Evolutionary conservation across 805 yeast genomes (phyloP).

Genomic region (Metschnikowia lachancei): DNA sequence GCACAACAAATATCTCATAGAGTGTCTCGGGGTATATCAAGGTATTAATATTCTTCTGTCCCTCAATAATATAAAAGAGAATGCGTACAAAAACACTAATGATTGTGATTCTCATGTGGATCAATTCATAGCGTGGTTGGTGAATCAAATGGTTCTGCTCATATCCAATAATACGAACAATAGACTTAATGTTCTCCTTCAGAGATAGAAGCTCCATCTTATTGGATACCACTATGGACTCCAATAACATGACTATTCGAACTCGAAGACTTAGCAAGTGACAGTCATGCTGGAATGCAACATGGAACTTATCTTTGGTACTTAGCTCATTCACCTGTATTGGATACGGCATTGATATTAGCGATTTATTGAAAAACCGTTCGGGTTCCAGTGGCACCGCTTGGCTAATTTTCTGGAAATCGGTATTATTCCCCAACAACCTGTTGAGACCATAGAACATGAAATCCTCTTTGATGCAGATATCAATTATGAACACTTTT

Average conservation of each 20-base stretch:
- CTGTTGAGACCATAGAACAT: constrained; percentile 55
- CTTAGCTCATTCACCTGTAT: constrained; percentile 4
- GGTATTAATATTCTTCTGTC: constrained; percentile 28
- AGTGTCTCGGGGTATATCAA: constrained; percentile 41
- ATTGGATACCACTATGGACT: constrained; percentile 37
- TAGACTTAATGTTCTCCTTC: constrained; percentile 38
- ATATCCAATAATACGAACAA: constrained; percentile 43
- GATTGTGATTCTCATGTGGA: constrained; percentile 37
- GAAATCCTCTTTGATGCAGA: constrained; percentile 40
- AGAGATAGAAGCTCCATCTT: constrained; percentile 30
- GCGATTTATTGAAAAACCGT: constrained; percentile 4
- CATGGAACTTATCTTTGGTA: constrained; percentile 13
- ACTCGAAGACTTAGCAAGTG: constrained; percentile 45
- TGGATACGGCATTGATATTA: constrained; percentile 16
- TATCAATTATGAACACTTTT: constrained; percentile 40
- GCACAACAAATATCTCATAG: constrained; percentile 47
- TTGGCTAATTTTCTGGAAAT: constrained; percentile 40
- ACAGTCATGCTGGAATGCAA: constrained; percentile 39
- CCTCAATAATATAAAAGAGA: constrained; percentile 38
- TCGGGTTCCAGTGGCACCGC: constrained; percentile 34
- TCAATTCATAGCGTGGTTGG: constrained; percentile 43
- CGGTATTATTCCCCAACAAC: constrained; percentile 49
- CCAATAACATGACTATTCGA: constrained; percentile 49
- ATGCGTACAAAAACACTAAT: constrained; percentile 42
- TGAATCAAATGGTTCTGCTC: constrained; percentile 48